Evolutionary conservation across 2,329 filamentous ascomycete genomes (phyloP), one percentile per base, ranked within the genome.

Genomic region (Phyllosticta ampelicida): DNA sequence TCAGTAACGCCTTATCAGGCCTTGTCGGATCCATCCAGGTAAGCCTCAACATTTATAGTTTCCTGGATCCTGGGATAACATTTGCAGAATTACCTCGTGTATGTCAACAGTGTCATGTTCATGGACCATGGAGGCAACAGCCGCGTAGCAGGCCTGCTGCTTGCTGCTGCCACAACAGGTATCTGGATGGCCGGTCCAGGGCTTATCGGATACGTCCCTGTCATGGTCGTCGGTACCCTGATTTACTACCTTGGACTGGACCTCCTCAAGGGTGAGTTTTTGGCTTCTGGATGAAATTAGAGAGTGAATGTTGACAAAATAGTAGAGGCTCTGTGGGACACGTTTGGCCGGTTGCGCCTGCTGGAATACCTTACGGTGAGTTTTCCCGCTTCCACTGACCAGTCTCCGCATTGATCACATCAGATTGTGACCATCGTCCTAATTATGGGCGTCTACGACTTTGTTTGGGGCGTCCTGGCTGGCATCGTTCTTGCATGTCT

Each of bases 181-280:
- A 83, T 97, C 49, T 86, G 96, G 82, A 76, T 94, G 53, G 81
- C 92, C 56, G 94, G 94, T 0, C 92, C 94, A 1, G 83, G 83
- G 6, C 83, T 96, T 61, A 94, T 99, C 65, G 92, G 92, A 0
- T 97, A 85, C 67, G 96, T 99, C 57, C 94, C 94, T 0, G 86
- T 97, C 61, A 95, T 96, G 85, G 91, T 99, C 71, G 94, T 99
- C 3, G 94, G 91, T 11, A 90, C 90, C 9, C 77, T 99, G 56
- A 99, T 99, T 63, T 99, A 96, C 70, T 83, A 95, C 61, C 83
- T 99, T 13, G 94, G 94, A 1, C 94, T 99, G 66, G 92, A 97
- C 68, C 78, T 99, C 29, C 79, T 97, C 60, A 77, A 89, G 60
- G 23, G 23, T 26, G 8, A 26, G 23, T 26, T 8, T 4, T 4